Conservation (phyloP, 805 yeast genomes). For the Ogataea pilisensis region DNA sequence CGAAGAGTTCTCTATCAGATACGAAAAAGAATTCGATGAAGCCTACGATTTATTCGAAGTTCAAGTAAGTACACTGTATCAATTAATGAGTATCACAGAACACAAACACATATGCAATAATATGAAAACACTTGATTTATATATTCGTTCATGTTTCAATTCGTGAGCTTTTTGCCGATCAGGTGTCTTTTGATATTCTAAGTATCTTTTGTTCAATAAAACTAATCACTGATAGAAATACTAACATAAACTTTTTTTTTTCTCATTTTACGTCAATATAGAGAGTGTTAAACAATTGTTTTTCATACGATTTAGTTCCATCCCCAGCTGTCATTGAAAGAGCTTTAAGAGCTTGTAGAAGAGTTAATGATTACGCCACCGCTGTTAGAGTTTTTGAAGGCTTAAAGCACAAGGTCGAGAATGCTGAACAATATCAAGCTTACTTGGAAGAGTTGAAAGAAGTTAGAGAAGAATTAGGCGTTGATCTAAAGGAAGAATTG, state of each 20-base stretch:
- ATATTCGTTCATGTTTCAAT: too few species aligned
- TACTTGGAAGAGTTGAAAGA: constrained; percentile 93
- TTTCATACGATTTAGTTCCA: constrained; percentile 97
- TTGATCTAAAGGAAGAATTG: constrained; percentile 88
- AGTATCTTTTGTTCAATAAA: too few species aligned
- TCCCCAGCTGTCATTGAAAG: constrained; percentile 94
- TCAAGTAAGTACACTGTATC: constrained; percentile 38
- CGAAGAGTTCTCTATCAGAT: constrained; percentile 87
- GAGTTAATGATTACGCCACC: constrained; percentile 98
- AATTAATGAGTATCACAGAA: not conserved
- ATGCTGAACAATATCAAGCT: constrained; percentile 89
- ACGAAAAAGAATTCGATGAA: constrained; percentile 93
- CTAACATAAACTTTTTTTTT: constrained; percentile 22
- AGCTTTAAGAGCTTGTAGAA: constrained; percentile 96
- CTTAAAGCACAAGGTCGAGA: constrained; percentile 92
- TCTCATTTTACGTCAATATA: constrained; percentile 18
- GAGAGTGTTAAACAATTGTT: constrained; percentile 96
- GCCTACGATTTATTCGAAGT: constrained; percentile 86
- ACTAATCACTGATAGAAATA: constrained; percentile 5
- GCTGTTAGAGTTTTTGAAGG: constrained; percentile 99
- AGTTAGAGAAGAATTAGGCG: constrained; percentile 86
- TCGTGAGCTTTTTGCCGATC: too few species aligned
- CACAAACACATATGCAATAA: too few species aligned
- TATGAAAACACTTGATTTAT: too few species aligned
- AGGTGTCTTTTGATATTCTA: too few species aligned